These are phyloP conservation scores for Schizophyllum commune DNA, from an alignment of 1,284 basidiomycete species.

Conservation along the genomic window DNA sequence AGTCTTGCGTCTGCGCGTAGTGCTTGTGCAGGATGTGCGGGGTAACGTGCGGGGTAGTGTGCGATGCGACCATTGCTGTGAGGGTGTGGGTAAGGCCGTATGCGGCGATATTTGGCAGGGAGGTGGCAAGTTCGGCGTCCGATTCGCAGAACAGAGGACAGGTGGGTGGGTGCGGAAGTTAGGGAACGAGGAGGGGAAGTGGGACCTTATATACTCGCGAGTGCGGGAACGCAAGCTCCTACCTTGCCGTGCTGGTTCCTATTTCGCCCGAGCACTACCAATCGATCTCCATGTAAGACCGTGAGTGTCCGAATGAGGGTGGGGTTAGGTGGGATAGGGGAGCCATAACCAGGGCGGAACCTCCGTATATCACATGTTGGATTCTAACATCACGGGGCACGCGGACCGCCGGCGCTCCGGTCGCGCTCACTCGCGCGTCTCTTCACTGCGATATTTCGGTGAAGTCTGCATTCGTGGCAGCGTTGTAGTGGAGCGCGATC, in stretches of 20 bases:
- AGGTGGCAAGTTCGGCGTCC: too few species aligned
- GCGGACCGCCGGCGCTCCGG: neutral
- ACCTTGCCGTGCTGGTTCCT: neutral
- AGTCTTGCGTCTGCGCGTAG: constrained; percentile 67
- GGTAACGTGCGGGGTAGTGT: constrained; percentile 74
- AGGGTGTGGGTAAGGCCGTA: neutral
- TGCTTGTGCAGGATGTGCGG: constrained; percentile 79
- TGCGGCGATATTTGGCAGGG: too few species aligned
- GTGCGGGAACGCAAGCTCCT: neutral
- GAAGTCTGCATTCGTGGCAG: too few species aligned
- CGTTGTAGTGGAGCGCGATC: too few species aligned
- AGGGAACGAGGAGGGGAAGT: neutral
- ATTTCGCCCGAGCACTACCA: neutral
- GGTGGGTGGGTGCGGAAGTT: neutral
- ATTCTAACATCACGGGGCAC: neutral
- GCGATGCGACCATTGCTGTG: constrained; percentile 46
- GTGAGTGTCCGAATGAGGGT: neutral
- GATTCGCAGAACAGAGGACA: neutral
- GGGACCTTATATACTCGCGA: neutral
- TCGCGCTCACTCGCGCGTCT: too few species aligned
- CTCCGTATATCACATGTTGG: neutral
- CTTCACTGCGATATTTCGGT: too few species aligned
- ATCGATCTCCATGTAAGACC: neutral
- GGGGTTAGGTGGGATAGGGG: neutral
- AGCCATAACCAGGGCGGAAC: neutral